Percentiles rank a stretch among this genome's conserved stretches.
These are phyloP conservation scores for Penstemon eatonii DNA, from an alignment of 257 asterid genomes.

Conservation along the genomic window DNA sequence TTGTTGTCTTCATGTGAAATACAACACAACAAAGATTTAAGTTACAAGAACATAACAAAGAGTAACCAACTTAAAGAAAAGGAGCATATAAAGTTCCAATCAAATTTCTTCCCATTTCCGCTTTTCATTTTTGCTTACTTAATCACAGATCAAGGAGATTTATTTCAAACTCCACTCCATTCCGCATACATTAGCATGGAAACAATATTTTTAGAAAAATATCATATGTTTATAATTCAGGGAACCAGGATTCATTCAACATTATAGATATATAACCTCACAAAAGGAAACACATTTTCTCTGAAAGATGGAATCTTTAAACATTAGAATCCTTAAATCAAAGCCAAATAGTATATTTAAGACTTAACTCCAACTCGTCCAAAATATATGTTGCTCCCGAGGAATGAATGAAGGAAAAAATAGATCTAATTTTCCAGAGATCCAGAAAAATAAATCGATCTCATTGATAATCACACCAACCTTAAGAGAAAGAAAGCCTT, in stretches of 20 bases:
- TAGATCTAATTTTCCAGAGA: background rate
- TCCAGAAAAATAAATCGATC: background rate
- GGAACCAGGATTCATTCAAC: background rate
- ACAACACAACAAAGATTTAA: conserved; percentile 1
- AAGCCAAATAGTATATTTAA: background rate
- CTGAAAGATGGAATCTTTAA: conserved; percentile 16
- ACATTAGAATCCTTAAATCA: conserved; percentile 14
- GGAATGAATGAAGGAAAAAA: background rate
- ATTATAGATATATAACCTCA: background rate
- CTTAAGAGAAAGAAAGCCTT: conserved; percentile 29
- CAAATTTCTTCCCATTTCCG: too few relatives aligned
- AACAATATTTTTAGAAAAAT: conserved; percentile 5
- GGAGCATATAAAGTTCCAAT: conserved; percentile 1
- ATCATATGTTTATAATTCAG: background rate
- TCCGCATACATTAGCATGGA: background rate
- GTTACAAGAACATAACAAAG: conserved; percentile 15
- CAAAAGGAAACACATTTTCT: background rate
- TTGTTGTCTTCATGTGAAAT: conserved; percentile 27
- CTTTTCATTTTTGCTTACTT: conserved; percentile 1
- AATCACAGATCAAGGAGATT: conserved; percentile 24
- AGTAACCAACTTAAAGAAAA: background rate
- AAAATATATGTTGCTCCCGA: conserved; percentile 15
- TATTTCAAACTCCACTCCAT: conserved; percentile 9
- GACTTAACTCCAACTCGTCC: conserved; percentile 11
- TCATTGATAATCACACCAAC: conserved; percentile 3